Percentiles rank a stretch among this genome's conserved stretches.
phyloP scores from a whole-genome alignment of 2,329 filamentous ascomycete genomes.

The Ophiostoma quercus region DNA sequence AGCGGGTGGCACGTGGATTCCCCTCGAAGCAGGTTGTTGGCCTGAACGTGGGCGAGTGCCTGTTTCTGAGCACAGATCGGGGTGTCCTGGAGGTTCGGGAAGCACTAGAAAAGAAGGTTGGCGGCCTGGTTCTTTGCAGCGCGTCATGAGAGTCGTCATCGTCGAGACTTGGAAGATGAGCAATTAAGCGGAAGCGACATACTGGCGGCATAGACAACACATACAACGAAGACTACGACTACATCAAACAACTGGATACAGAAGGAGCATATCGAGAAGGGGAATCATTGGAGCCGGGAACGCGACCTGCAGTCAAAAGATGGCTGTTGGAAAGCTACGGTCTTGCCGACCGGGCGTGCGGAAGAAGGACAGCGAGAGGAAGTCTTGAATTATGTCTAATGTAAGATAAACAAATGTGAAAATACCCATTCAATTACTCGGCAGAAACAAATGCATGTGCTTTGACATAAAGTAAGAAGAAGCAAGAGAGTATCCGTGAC shows the following conservation, averaged over 20 bases:
- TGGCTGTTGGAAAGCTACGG: not conserved
- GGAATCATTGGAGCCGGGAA: not conserved
- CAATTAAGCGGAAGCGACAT: not conserved
- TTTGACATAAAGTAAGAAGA: not conserved
- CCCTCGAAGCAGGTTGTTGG: constrained; percentile 66
- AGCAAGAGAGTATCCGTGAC: not conserved
- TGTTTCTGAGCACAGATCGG: constrained; percentile 71
- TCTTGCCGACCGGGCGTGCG: not conserved
- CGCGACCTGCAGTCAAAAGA: not conserved
- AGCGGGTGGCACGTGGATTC: constrained; percentile 62
- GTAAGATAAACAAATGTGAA: constrained; percentile 20
- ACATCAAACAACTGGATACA: not conserved
- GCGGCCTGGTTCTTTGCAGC: constrained; percentile 74
- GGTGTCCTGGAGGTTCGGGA: constrained; percentile 79
- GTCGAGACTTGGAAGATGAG: constrained; percentile 24
- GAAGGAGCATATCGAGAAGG: not conserved
- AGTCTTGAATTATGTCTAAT: constrained; percentile 17
- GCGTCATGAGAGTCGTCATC: constrained; percentile 42
- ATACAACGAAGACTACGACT: constrained; percentile 3
- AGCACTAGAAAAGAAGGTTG: constrained; percentile 71
- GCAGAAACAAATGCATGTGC: not conserved
- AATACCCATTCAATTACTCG: constrained; percentile 17
- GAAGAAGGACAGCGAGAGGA: not conserved
- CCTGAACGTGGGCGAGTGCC: constrained; percentile 71
- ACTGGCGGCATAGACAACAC: not conserved